These are phyloP conservation scores for Syzygium syzygioides DNA, from an alignment of 441 rosid species.

Conservation along the genomic window DNA sequence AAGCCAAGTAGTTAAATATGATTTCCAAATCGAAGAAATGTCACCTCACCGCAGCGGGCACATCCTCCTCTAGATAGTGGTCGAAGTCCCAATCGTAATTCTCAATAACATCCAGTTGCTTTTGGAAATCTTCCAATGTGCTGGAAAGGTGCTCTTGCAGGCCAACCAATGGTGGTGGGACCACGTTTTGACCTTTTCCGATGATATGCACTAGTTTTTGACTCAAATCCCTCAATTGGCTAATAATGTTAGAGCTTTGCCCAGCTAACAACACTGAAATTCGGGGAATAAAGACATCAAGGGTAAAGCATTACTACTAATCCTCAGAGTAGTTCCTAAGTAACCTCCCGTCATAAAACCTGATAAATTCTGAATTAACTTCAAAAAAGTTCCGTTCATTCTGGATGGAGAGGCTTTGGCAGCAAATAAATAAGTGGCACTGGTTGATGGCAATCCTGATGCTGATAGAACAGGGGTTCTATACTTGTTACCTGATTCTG, in stretches of 20 bases:
- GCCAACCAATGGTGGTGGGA: background rate
- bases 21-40: background rate
- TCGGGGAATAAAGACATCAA: background rate
- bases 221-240: constrained; percentile 2
- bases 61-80: constrained; percentile 1
- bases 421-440: background rate
- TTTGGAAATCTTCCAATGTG: background rate
- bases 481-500: background rate
- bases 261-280: background rate
- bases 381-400: background rate
- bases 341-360: background rate
- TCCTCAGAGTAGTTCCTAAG: background rate
- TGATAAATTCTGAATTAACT: background rate
- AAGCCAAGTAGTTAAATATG: background rate
- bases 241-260: background rate
- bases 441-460: background rate
- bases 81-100: background rate
- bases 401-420: background rate
- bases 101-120: constrained; percentile 1
- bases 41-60: constrained; percentile 5
- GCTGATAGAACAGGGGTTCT: background rate
- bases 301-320: background rate
- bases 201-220: background rate
- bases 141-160: background rate
- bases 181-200: background rate